Base-by-base conservation (phyloP, 2,329 filamentous ascomycete genomes). In the Clonostachys solani region DNA sequence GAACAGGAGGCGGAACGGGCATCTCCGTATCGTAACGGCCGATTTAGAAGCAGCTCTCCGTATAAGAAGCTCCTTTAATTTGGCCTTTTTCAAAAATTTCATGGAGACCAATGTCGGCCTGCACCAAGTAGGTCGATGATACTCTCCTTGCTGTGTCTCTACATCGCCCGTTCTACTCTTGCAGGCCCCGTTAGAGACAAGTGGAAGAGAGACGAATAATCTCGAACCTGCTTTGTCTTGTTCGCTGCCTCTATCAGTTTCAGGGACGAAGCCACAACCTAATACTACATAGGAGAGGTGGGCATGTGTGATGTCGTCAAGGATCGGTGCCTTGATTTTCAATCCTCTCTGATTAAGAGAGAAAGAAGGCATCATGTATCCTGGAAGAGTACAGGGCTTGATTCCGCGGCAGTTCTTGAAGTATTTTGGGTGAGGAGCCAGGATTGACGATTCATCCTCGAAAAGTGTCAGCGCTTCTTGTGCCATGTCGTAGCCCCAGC, bases 401-500 rank as follows among this genome's bases (percentile, higher is more conserved):
- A 45, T 45, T 8, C 35, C 35, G 5, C 43, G 33, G 12, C 43
- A 45, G 16, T 37, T 12, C 15, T 17, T 37, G 35, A 45, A 45
- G 6, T 37, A 38, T 8, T 38, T 40, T 13, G 43, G 43, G 16
- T 45, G 43, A 12, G 43, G 33, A 29, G 43, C 43, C 17, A 45
- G 35, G n/a, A 45, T 37, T 15, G 43, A 45, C 35, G 43, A 45
- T 16, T 40, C 43, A 23, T 45, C 43, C 33, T 45, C 43, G 35
- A 19, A 45, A 29, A 29, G 9, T 29, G 23, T 29, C 17, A 29
- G 34, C n/a, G 43, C 34, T 7, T 17, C 35, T 10, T 12, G 17
- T 18, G 33, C 15, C 35, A 16, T 37, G 13, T 45, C 35, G 17
- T 18, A 23, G n/a, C 48, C 40, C 55, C 55, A 57, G 2, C 50